Evolutionary conservation across 495 filamentous ascomycete species (phyloP).

Genomic region (Hypoxylon trugodes): DNA sequence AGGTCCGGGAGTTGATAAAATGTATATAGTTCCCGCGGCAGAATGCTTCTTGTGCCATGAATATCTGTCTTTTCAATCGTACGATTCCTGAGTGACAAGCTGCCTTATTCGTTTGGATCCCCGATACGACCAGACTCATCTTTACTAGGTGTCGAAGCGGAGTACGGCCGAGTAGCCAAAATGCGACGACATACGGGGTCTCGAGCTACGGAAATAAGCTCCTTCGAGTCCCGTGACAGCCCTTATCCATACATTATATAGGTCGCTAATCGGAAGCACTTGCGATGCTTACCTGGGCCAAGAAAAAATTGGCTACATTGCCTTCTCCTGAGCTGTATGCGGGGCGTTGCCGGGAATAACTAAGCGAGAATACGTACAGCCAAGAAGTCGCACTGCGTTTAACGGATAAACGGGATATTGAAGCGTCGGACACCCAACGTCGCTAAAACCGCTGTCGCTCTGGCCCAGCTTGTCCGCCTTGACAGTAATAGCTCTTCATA

Average conservation of each 20-base stretch:
- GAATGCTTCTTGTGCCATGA: not conserved
- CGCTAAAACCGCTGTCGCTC: not conserved
- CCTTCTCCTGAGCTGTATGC: no score
- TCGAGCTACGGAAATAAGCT: not conserved
- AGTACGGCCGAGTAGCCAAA: not conserved
- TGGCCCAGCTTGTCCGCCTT: not conserved
- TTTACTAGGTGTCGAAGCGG: not conserved
- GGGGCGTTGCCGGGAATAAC: not conserved
- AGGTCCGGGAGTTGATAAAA: slow-evolving; percentile 9
- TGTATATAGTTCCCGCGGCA: slow-evolving; percentile 12
- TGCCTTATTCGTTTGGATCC: not conserved
- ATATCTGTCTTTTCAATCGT: slow-evolving; percentile 1
- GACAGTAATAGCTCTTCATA: not conserved
- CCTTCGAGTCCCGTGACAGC: not conserved
- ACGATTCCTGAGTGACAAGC: not conserved
- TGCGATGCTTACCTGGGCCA: not conserved
- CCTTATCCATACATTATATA: not conserved
- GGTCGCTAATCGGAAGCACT: not conserved
- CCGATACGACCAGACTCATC: slow-evolving; percentile 8
- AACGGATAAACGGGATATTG: slow-evolving; percentile 4
- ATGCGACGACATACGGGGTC: not conserved
- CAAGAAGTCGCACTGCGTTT: not conserved
- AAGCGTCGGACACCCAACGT: not conserved
- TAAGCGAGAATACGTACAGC: not conserved
- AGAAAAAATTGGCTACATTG: not conserved